phyloP scores from a whole-genome alignment of 106 monocot genomes.

The Dioscorea alata region DNA sequence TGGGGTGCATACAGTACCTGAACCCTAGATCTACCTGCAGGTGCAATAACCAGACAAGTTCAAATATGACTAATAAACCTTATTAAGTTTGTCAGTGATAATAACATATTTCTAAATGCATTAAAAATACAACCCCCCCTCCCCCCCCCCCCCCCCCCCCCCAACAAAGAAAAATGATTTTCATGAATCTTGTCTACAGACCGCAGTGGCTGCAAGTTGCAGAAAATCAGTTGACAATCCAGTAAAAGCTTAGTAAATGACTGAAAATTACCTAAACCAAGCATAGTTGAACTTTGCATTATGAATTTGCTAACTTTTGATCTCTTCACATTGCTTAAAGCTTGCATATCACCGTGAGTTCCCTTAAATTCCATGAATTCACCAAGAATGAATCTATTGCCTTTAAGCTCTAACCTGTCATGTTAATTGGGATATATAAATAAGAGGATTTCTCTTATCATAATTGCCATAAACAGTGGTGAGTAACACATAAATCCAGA shows the following conservation, averaged over 20 bases:
- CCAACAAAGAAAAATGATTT: neutral
- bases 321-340: slow-evolving; percentile 66
- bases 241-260: neutral
- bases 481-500: too few relatives aligned
- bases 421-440: neutral
- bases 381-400: slow-evolving; percentile 64
- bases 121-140: neutral
- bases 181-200: neutral
- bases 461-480: neutral
- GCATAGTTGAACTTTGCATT: slow-evolving; percentile 56
- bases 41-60: neutral
- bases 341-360: slow-evolving; percentile 55
- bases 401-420: slow-evolving; percentile 80
- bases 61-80: neutral
- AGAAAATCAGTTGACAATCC: neutral
- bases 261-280: slow-evolving; percentile 53
- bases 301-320: slow-evolving; percentile 71
- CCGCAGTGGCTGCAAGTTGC: neutral
- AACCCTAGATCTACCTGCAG: slow-evolving; percentile 77
- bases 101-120: neutral
- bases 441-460: neutral
- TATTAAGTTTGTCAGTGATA: neutral
- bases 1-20: slow-evolving; percentile 43
- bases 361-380: slow-evolving; percentile 93
- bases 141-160: too few relatives aligned